Conservation (phyloP, 2,329 filamentous ascomycete species). For the Cercospora janseana region DNA sequence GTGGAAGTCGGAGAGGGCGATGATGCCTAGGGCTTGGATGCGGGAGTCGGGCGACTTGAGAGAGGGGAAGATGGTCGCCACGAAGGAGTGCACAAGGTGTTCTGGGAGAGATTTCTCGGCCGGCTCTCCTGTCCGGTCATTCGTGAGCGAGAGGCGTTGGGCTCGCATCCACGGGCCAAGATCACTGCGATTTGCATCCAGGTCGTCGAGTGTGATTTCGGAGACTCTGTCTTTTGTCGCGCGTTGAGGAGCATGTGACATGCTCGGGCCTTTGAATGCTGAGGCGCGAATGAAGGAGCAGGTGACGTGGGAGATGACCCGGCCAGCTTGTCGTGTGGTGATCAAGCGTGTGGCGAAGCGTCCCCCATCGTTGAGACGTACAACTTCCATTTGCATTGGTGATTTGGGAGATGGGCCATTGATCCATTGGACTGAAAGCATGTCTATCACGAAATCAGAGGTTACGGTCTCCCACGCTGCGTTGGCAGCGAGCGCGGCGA, state of each 20-base stretch:
- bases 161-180: constrained; percentile 21
- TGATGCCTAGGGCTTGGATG: constrained; percentile 20
- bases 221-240: constrained; percentile 6
- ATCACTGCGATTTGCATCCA: constrained; percentile 12
- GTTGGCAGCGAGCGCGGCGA: constrained; percentile 13
- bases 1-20: constrained; percentile 24
- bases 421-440: constrained; percentile 14
- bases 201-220: constrained; percentile 21
- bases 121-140: not conserved
- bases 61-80: constrained; percentile 11
- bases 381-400: constrained; percentile 13
- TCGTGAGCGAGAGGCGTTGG: constrained; percentile 18
- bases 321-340: constrained; percentile 13
- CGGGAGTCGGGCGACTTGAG: constrained; percentile 1
- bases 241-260: constrained; percentile 16
- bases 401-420: not conserved
- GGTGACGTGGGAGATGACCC: constrained; percentile 17
- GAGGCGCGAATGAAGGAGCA: constrained; percentile 20
- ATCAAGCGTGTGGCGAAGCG: constrained; percentile 17
- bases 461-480: constrained; percentile 20
- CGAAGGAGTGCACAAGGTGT: constrained; percentile 17
- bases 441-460: constrained; percentile 19
- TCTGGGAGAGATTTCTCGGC: constrained; percentile 8
- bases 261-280: constrained; percentile 17
- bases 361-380: constrained; percentile 18